Percentiles rank a stretch among this genome's conserved stretches.
Conservation (phyloP, 345 rosid species). For the Linum tenue region DNA sequence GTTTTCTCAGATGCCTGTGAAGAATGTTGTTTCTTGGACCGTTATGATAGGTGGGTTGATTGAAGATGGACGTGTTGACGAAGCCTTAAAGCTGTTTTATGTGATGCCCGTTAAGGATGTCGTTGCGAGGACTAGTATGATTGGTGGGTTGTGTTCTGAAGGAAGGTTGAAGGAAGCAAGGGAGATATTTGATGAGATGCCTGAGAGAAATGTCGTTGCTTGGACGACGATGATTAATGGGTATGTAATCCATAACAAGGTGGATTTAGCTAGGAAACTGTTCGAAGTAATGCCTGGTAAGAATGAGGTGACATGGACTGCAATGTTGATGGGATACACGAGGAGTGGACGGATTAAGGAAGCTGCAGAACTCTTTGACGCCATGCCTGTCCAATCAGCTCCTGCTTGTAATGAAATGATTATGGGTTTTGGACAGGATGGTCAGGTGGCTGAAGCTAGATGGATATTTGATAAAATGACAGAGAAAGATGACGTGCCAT, state of each 20-base stretch:
- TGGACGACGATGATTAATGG: constrained; percentile 77
- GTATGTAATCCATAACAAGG: constrained; percentile 49
- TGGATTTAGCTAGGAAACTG: constrained; percentile 72
- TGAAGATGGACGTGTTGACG: constrained; percentile 44
- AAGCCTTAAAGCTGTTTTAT: constrained; percentile 47
- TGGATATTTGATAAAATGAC: constrained; percentile 41
- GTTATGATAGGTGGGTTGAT: constrained; percentile 72
- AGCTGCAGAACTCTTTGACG: constrained; percentile 49
- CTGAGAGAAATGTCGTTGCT: constrained; percentile 51
- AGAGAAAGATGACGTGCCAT: constrained; percentile 54
- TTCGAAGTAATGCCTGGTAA: constrained; percentile 80
- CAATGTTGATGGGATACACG: constrained; percentile 73
- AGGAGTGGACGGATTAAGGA: constrained; percentile 53
- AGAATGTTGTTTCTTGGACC: constrained; percentile 73
- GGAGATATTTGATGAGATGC: constrained; percentile 64
- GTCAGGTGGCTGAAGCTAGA: constrained; percentile 50
- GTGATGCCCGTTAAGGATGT: constrained; percentile 69
- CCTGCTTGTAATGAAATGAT: constrained; percentile 65
- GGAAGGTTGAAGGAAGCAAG: constrained; percentile 60
- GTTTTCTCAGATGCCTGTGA: constrained; percentile 72
- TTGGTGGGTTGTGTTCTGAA: constrained; percentile 54
- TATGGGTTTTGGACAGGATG: constrained; percentile 47
- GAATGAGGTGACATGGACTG: constrained; percentile 75
- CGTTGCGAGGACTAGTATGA: constrained; percentile 71
- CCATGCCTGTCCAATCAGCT: constrained; percentile 51